Percentiles rank a stretch among this genome's conserved stretches.
phyloP scores from a whole-genome alignment of 2,329 filamentous ascomycete genomes.

The Leptodontidium sp. region DNA sequence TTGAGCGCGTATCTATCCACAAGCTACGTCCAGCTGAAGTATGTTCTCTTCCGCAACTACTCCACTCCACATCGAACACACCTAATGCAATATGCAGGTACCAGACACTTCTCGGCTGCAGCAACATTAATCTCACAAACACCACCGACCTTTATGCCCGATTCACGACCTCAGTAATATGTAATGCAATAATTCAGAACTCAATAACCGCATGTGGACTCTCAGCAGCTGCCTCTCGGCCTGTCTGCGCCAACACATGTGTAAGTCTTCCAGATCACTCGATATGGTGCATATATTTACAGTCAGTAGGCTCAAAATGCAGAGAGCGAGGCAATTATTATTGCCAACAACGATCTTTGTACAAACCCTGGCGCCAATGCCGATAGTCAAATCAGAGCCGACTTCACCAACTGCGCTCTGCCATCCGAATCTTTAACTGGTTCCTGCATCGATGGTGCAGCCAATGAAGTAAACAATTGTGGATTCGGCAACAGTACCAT shows the following conservation, averaged over 20 bases:
- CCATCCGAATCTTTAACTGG: conserved; percentile 80
- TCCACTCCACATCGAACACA: conserved; percentile 18
- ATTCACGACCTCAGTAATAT: conserved; percentile 90
- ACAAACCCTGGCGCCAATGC: conserved; percentile 70
- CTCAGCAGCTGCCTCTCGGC: conserved; percentile 68
- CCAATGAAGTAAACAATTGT: conserved; percentile 88
- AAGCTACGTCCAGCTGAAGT: conserved; percentile 82
- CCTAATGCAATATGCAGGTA: conserved; percentile 67
- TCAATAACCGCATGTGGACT: conserved; percentile 76
- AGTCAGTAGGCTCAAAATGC: conserved; percentile 75
- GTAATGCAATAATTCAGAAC: conserved; percentile 93
- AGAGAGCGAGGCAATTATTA: conserved; percentile 86
- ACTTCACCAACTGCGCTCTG: conserved; percentile 89
- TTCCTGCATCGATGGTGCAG: conserved; percentile 78
- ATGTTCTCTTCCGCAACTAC: conserved; percentile 47
- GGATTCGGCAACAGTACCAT: conserved; percentile 77
- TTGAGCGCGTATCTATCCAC: conserved; percentile 77
- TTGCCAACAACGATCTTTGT: conserved; percentile 78
- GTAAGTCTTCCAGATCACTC: conserved; percentile 57
- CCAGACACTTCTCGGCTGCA: conserved; percentile 80
- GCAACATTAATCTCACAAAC: conserved; percentile 77
- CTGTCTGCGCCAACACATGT: conserved; percentile 90
- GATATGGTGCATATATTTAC: conserved; percentile 41
- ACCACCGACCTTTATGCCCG: conserved; percentile 87
- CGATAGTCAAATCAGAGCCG: conserved; percentile 82